Evolutionary conservation across 768 basidiomycete genomes (phyloP), one percentile per base, ranked within the genome.

Genomic region (Boletus patriciae): DNA sequence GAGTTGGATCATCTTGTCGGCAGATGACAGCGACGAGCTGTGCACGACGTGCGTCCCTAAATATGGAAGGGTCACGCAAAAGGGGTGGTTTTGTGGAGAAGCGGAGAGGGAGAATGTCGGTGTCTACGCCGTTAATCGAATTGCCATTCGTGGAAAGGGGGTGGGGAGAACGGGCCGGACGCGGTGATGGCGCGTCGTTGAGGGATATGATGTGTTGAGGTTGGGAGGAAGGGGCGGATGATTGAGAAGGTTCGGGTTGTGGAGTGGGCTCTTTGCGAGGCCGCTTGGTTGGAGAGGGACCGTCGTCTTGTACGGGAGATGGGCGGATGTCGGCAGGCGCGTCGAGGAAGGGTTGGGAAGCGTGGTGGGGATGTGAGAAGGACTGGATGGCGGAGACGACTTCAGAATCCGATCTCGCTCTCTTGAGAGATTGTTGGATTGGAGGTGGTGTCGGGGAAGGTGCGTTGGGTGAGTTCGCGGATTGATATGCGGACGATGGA

Each of bases 261-360:
- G 74, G 72, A 23, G 58, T 62, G 15, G 73, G 73, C 23, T 89
- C 87, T 45, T 77, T 85, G 27, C 90, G 86, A 25, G 78, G 72
- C 38, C 89, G 86, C 70, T 92, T 92, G n/a, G 79, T 73, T 8
- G 87, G 87, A 3, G 88, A 85, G 5, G 87, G 85, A 4, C 81
- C 82, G 29, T 84, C 84, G 36, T 84, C 85, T 44, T 80, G 80
- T 3, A 80, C 76, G 31, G 76, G 73, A 37, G 66, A 64, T 66
- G 77, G 77, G 27, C 74, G 76, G 42, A 80, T 76, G 63, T 87
- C 83, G 56, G 65, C 64, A 34, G 73, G 68, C 59, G 68, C 67
- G 46, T 72, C 76, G 33, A 74, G 64, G 12, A 66, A 47, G 29
- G 69, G 65, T 19, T 66, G 62, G 7, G 64, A 63, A 34, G 68